Evolutionary conservation across 202 grass and related monocot genomes (phyloP).

Genomic region (Eragrostis tef): DNA sequence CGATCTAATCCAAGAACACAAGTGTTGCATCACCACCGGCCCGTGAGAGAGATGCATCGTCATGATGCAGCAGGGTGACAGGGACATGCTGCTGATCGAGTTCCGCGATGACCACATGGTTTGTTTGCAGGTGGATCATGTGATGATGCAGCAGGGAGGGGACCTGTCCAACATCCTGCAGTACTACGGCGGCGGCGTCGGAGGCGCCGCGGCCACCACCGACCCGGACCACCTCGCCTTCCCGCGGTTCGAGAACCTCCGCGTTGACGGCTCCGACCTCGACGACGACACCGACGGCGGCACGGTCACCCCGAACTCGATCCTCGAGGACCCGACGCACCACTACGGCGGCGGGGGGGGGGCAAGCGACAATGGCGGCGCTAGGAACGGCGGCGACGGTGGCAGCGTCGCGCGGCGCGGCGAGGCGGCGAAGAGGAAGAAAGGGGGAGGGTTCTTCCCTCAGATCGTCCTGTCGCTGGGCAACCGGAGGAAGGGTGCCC

Average conservation of each 20-base stretch:
- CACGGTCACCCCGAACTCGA: conserved; percentile 52
- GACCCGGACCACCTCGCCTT: conserved; percentile 46
- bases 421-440: conserved; percentile 59
- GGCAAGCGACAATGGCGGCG: conserved; percentile 43
- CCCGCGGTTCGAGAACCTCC: conserved; percentile 71
- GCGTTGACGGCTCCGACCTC: conserved; percentile 58
- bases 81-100: neutral
- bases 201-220: neutral
- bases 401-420: neutral
- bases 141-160: conserved; percentile 73
- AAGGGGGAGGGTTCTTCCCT: conserved; percentile 70
- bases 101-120: neutral
- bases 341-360: conserved; percentile 39
- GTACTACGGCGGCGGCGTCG: conserved; percentile 38
- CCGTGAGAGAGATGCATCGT: too few species aligned
- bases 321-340: conserved; percentile 57
- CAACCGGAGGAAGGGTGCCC: conserved; percentile 91
- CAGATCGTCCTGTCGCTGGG: conserved; percentile 64
- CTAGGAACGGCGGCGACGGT: neutral
- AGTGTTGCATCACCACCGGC: neutral
- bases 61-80: neutral
- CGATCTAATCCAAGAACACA: neutral
- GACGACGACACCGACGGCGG: conserved; percentile 40
- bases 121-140: conserved; percentile 75
- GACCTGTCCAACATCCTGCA: conserved; percentile 80